Evolutionary conservation across 2,329 filamentous ascomycete species (phyloP).

Genomic region (Epichloe uncinata): DNA sequence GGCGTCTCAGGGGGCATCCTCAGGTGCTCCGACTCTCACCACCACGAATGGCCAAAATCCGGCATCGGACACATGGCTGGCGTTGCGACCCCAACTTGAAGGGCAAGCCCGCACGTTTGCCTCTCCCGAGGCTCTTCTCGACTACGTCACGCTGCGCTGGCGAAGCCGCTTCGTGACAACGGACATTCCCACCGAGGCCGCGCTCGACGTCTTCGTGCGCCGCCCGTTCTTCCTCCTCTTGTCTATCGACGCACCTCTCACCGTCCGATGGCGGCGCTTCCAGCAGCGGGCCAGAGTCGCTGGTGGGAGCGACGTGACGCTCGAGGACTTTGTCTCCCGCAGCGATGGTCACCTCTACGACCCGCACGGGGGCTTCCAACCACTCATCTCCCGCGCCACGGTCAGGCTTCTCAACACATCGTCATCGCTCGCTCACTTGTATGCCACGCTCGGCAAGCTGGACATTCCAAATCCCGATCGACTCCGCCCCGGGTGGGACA

Average conservation of each 20-base stretch:
- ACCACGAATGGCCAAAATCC: constrained; percentile 14
- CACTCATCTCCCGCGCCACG: constrained; percentile 68
- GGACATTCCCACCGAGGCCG: constrained; percentile 59
- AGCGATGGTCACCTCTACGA: constrained; percentile 68
- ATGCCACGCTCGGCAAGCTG: constrained; percentile 57
- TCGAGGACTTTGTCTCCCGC: constrained; percentile 42
- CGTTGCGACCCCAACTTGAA: constrained; percentile 9
- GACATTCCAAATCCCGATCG: constrained; percentile 68
- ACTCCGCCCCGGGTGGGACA: constrained; percentile 83
- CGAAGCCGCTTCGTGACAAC: constrained; percentile 73
- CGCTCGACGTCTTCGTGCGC: constrained; percentile 61
- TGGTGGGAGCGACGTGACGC: constrained; percentile 19
- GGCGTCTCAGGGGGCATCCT: constrained; percentile 9
- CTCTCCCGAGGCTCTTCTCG: constrained; percentile 54
- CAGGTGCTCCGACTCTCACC: constrained; percentile 12
- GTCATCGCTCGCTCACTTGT: constrained; percentile 54
- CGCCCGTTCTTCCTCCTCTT: constrained; percentile 89
- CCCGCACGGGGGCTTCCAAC: constrained; percentile 49
- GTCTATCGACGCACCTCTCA: constrained; percentile 81
- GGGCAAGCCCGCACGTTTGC: constrained; percentile 34
- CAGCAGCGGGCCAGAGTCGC: constrained; percentile 23
- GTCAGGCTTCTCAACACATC: constrained; percentile 81
- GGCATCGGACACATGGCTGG: constrained; percentile 14
- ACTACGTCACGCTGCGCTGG: constrained; percentile 81
- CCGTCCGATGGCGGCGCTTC: constrained; percentile 70